These are phyloP conservation scores for Epichloe uncinata DNA, from an alignment of 2,329 filamentous ascomycete genomes.

Conservation along the genomic window DNA sequence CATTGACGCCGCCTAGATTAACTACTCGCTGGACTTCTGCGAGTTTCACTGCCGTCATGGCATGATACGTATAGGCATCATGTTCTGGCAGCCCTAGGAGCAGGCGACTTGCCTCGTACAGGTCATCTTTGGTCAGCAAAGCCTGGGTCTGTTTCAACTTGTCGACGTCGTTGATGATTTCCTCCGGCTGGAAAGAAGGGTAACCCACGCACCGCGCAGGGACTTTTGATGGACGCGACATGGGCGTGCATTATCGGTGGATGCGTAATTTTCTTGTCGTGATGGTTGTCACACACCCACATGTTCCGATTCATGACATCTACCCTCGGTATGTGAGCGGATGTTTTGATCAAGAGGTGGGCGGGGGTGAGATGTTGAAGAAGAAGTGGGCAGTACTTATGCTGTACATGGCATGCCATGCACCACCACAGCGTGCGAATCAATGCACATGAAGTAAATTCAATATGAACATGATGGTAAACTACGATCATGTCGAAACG, in stretches of 20 bases:
- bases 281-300: neutral
- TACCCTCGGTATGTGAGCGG: too few relatives aligned
- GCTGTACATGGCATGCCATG: too few relatives aligned
- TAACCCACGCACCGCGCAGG: slow-evolving; percentile 30
- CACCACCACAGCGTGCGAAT: too few relatives aligned
- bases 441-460: too few relatives aligned
- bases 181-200: slow-evolving; percentile 28
- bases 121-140: slow-evolving; percentile 28
- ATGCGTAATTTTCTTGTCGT: neutral
- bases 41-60: slow-evolving; percentile 34
- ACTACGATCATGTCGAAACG: too few relatives aligned
- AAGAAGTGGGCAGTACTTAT: too few relatives aligned
- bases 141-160: slow-evolving; percentile 24
- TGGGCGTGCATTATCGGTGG: slow-evolving; percentile 6
- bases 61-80: slow-evolving; percentile 38
- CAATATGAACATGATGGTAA: too few relatives aligned
- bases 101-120: slow-evolving; percentile 29
- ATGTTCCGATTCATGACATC: too few relatives aligned
- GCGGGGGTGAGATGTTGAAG: too few relatives aligned
- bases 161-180: slow-evolving; percentile 24
- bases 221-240: slow-evolving; percentile 17
- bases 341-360: too few relatives aligned
- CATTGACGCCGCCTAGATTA: slow-evolving; percentile 28
- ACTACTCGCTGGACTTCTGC: slow-evolving; percentile 35
- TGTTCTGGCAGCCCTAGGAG: slow-evolving; percentile 30